Evolutionary conservation across 805 yeast genomes (phyloP).

Genomic region (Vanderwaltozyma yarrowii): DNA sequence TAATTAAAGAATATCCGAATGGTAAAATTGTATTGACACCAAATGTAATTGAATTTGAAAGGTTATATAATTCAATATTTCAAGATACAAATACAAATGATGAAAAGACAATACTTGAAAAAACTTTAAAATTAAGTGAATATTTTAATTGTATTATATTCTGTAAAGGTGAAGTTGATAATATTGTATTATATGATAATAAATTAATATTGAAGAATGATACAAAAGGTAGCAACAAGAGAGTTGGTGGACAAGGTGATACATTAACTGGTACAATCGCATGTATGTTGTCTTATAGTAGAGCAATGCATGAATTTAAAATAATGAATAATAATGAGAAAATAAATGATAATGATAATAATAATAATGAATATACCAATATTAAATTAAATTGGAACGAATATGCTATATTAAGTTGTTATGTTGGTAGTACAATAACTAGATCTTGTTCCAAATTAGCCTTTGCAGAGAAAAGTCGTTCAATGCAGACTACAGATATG

Average conservation of each 20-base stretch:
- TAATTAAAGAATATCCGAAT: constrained; percentile 41
- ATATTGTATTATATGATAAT: constrained; percentile 21
- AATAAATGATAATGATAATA: constrained; percentile 20
- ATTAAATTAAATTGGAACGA: constrained; percentile 25
- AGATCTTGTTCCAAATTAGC: constrained; percentile 59
- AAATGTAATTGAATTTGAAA: constrained; percentile 71
- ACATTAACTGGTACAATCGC: constrained; percentile 81
- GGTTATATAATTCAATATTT: constrained; percentile 45
- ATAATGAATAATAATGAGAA: constrained; percentile 32
- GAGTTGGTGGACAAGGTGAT: constrained; percentile 98
- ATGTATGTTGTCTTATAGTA: constrained; percentile 71
- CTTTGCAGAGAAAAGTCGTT: constrained; percentile 51
- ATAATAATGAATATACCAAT: constrained; percentile 17
- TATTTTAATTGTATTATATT: constrained; percentile 29
- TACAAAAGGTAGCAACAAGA: constrained; percentile 54
- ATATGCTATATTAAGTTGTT: constrained; percentile 45
- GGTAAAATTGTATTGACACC: constrained; percentile 72
- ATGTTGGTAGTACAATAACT: constrained; percentile 61
- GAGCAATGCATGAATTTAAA: constrained; percentile 44
- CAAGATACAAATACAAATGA: constrained; percentile 18
- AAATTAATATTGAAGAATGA: constrained; percentile 33
- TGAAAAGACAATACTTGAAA: neutral
- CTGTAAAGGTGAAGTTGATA: constrained; percentile 63
- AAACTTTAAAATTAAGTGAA: constrained; percentile 11
- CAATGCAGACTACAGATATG: constrained; percentile 79